Conservation (phyloP, 2,329 filamentous ascomycete species). For the Neonectria punicea region DNA sequence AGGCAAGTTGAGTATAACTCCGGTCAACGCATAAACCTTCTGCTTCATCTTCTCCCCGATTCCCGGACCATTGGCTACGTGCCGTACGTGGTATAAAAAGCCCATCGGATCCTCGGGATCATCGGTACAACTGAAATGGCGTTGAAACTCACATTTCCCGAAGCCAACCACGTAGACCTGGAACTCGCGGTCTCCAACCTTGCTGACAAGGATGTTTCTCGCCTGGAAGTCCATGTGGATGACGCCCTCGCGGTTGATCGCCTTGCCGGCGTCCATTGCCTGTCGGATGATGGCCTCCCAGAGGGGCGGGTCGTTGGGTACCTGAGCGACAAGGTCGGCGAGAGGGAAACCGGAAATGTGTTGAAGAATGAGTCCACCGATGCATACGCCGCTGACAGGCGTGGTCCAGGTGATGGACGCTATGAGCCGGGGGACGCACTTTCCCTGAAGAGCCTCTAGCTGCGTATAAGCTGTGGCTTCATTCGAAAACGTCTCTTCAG, state of each 20-base stretch:
- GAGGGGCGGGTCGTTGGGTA: neutral
- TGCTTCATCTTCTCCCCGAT: neutral
- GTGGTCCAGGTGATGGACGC: neutral
- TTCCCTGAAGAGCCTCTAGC: neutral
- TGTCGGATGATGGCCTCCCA: neutral
- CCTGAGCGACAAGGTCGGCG: neutral
- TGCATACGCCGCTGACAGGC: no score
- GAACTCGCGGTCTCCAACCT: neutral
- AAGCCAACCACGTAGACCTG: neutral
- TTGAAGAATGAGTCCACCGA: neutral
- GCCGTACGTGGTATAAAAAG: neutral
- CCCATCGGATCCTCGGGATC: neutral
- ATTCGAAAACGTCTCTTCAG: neutral
- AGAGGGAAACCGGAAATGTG: neutral
- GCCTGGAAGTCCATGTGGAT: neutral
- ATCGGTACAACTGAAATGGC: neutral
- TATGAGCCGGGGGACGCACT: neutral
- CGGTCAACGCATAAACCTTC: neutral
- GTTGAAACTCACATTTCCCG: neutral
- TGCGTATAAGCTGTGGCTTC: neutral
- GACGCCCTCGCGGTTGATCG: neutral
- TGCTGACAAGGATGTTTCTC: neutral
- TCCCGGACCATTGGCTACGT: neutral
- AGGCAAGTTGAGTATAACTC: neutral
- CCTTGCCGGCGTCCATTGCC: neutral